Evolutionary conservation across 768 basidiomycete genomes (phyloP).

Genomic region (Amanita molliuscula): DNA sequence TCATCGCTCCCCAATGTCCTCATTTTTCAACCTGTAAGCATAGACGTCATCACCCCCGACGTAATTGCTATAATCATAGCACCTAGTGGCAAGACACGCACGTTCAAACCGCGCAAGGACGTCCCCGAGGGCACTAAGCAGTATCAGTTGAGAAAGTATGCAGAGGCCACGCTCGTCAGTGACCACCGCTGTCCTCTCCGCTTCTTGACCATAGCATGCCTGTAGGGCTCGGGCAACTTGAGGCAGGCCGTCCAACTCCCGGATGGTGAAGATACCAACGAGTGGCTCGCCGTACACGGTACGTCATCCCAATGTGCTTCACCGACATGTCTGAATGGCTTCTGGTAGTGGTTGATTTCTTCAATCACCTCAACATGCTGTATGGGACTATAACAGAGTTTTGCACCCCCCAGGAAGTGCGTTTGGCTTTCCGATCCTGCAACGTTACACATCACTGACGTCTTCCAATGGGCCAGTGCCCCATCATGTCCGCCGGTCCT

Average conservation of each 20-base stretch:
- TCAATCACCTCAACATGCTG: slow-evolving; percentile 99
- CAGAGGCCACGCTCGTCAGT: slow-evolving; percentile 84
- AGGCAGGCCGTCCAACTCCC: slow-evolving; percentile 87
- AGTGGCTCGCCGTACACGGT: slow-evolving; percentile 99
- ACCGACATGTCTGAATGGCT: not conserved
- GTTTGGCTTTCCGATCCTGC: slow-evolving; percentile 13
- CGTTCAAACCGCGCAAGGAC: slow-evolving; percentile 94
- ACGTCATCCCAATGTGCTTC: slow-evolving; percentile 1
- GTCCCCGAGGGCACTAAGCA: slow-evolving; percentile 96
- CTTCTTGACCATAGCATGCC: not conserved
- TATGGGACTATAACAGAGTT: slow-evolving; percentile 98
- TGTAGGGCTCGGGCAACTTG: slow-evolving; percentile 90
- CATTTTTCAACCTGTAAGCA: slow-evolving; percentile 82
- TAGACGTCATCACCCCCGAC: not conserved
- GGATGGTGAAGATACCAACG: slow-evolving; percentile 93
- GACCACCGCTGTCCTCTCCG: not conserved
- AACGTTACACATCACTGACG: not conserved
- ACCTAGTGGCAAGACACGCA: slow-evolving; percentile 76
- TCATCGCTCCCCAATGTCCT: slow-evolving; percentile 44
- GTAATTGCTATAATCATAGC: not conserved
- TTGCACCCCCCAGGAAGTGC: slow-evolving; percentile 86
- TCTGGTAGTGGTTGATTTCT: slow-evolving; percentile 88
- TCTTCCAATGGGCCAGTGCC: slow-evolving; percentile 44
- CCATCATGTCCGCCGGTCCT: slow-evolving; percentile 95
- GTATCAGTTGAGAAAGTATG: slow-evolving; percentile 96